Base-by-base conservation (phyloP, 192 early-diverging fungal species). In the Dispira simplex region DNA sequence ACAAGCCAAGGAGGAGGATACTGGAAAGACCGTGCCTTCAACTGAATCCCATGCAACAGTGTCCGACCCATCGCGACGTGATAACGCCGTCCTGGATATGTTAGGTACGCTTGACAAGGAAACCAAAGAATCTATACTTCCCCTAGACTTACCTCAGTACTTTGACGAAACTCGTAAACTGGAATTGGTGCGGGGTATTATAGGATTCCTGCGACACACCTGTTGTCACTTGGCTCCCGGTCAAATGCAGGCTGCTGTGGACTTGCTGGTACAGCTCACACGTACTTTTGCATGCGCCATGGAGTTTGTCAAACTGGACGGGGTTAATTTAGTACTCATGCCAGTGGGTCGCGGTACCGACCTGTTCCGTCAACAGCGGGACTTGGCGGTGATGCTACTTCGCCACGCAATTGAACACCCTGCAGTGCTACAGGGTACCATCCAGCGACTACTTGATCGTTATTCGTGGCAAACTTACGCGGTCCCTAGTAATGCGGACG, bases 341-440 rank as follows among this genome's bases (percentile, higher is more conserved):
- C 63, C 70, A 8, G 68, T 70, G 26, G 73, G 69, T 46, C 62
- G 68, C 2, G 72, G 79, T 9, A 65, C 81, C 11, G 81, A 81
- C 47, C 73, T 73, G 11, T 90, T 90, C 57, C 73, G 79, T 57
- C 78, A 83, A 3, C 86, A 91, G 47, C 83, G 81, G 60, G 78
- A 79, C 16, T 75, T 91, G 39, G 78, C 83, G 23, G 64, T 85
- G 11, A 82, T 92, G 67, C 86, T 94, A 43, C 65, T 94, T 43
- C 80, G 90, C 14, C 88, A 94, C 67, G 76, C 85, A 44, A 72
- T 91, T 62, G 91, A 94, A 64, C 74, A 83, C 44, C 53, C 74
- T 3, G 55, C 48, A 21, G 73, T 84, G 4, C 65, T 92, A 39
- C 67, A 75, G 64, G 62, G 47, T n/a, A 72, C 73, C 4, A 89